A percentile compares a stretch with the other conserved stretches of the same genome.
Conservation (phyloP, 1,139 yeast genomes). For the Yamadazyma dendronema region DNA sequence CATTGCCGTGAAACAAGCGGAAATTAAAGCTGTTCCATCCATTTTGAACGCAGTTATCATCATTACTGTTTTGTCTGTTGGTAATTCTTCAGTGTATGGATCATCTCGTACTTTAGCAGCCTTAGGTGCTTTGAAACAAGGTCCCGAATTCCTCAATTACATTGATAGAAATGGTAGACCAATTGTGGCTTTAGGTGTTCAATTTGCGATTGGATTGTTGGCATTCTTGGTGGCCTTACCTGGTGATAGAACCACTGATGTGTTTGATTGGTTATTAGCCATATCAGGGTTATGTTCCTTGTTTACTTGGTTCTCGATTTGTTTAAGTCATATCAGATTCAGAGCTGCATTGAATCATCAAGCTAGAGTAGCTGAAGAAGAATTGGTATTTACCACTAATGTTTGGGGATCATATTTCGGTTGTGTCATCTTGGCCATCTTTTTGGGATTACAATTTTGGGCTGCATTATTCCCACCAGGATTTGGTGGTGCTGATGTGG, state of each 20-base stretch:
- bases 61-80: slow-evolving; percentile 33
- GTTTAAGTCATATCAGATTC: slow-evolving; percentile 31
- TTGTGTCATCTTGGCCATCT: slow-evolving; percentile 22
- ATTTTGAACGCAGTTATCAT: slow-evolving; percentile 33
- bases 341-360: slow-evolving; percentile 26
- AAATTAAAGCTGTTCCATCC: slow-evolving; percentile 31
- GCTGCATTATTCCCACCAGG: slow-evolving; percentile 40
- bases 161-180: slow-evolving; percentile 37
- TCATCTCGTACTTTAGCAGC: slow-evolving; percentile 36
- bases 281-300: slow-evolving; percentile 42
- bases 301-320: slow-evolving; percentile 39
- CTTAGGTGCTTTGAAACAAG: slow-evolving; percentile 34
- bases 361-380: slow-evolving; percentile 30
- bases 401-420: slow-evolving; percentile 34
- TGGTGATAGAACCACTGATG: slow-evolving; percentile 20
- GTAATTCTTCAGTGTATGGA: slow-evolving; percentile 37
- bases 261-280: slow-evolving; percentile 42
- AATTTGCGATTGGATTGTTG: slow-evolving; percentile 39
- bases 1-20: slow-evolving; percentile 34
- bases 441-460: slow-evolving; percentile 37
- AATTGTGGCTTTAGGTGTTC: slow-evolving; percentile 35
- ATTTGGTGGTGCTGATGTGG: slow-evolving; percentile 28
- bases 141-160: slow-evolving; percentile 29
- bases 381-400: slow-evolving; percentile 25
- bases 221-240: slow-evolving; percentile 34